phyloP scores from a whole-genome alignment of 1,284 basidiomycete species.

The Heterobasidion occidentale region DNA sequence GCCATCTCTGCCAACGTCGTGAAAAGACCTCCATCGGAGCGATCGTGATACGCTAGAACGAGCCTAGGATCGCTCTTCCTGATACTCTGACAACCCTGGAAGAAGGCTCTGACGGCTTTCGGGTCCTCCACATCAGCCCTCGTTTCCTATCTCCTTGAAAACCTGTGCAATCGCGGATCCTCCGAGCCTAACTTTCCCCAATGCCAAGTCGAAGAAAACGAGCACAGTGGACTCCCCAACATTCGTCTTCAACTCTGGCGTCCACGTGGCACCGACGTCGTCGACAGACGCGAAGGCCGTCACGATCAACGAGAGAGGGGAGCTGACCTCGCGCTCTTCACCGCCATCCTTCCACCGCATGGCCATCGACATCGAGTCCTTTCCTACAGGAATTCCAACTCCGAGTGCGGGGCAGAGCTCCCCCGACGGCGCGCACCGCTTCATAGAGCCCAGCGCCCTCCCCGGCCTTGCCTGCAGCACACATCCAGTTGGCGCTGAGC shows the following conservation, averaged over 20 bases:
- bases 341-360: slow-evolving; percentile 78
- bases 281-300: slow-evolving; percentile 92
- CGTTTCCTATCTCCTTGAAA: slow-evolving; percentile 87
- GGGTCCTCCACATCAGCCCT: slow-evolving; percentile 87
- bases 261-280: slow-evolving; percentile 84
- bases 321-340: slow-evolving; percentile 75
- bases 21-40: slow-evolving; percentile 95
- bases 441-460: slow-evolving; percentile 91
- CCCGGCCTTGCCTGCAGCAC: slow-evolving; percentile 83
- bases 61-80: slow-evolving; percentile 52
- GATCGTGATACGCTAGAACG: slow-evolving; percentile 94
- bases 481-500: slow-evolving; percentile 99
- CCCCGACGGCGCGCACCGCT: slow-evolving; percentile 87
- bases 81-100: slow-evolving; percentile 66
- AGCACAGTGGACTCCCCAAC: slow-evolving; percentile 62
- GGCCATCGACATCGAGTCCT: slow-evolving; percentile 99
- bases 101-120: slow-evolving; percentile 73
- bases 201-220: slow-evolving; percentile 86
- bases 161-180: slow-evolving; percentile 96
- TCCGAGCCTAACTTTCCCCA: slow-evolving; percentile 80
- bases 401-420: slow-evolving; percentile 94
- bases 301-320: slow-evolving; percentile 89
- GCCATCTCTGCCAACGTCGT: slow-evolving; percentile 93
- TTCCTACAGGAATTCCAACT: slow-evolving; percentile 93
- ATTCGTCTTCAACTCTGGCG: slow-evolving; percentile 77